Evolutionary conservation across 257 asterid species (phyloP), one percentile per base, ranked within the genome.

Genomic region (Solanum raphanifolium): DNA sequence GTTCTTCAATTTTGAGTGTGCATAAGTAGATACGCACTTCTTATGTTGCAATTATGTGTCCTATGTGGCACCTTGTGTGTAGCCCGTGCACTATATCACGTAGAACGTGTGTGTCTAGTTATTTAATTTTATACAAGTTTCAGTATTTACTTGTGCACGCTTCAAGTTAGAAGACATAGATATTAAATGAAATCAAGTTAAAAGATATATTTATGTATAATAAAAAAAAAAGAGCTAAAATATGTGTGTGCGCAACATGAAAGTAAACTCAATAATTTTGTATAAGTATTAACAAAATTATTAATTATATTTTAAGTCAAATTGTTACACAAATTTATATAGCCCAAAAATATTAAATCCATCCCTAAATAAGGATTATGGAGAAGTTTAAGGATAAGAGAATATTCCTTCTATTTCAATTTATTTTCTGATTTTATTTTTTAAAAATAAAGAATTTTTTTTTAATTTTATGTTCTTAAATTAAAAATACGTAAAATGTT

Each of bases 41-140:
- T 16, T 5, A 52, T 52, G 1, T 52, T 52, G 62, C 1, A 52
- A 52, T 2, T 16, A 1, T 2, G 4, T 52, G 62, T 52, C 4
- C 9, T 16, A 2, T 52, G 3, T 48, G 8, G 1, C 23, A 52
- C 0, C 9, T 52, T 6, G 4, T 16, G 23, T 16, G 23, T 52
- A 52, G 60, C 60, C 0, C 10, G 1, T 52, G 4, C 0, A 52
- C 3, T 6, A 52, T 52, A 0, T 52, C n/a, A 18, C 2, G 9
- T 52, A 52, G 4, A 0, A 52, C 0, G 2, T 18, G 23, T 52
- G 4, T 55, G 65, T 52, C 0, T 52, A 52, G 0, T 52, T 52
- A 0, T 55, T 6, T 0, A 18, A 55, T 55, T 55, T 55, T 18
- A 18, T 1, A 55, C 0, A 55, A 55, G 0, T 55, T 55, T 55